Percentiles rank a stretch among this genome's conserved stretches.
These are phyloP conservation scores for Solanum ahanhuiri DNA, from an alignment of 257 asterid genomes.

Conservation along the genomic window DNA sequence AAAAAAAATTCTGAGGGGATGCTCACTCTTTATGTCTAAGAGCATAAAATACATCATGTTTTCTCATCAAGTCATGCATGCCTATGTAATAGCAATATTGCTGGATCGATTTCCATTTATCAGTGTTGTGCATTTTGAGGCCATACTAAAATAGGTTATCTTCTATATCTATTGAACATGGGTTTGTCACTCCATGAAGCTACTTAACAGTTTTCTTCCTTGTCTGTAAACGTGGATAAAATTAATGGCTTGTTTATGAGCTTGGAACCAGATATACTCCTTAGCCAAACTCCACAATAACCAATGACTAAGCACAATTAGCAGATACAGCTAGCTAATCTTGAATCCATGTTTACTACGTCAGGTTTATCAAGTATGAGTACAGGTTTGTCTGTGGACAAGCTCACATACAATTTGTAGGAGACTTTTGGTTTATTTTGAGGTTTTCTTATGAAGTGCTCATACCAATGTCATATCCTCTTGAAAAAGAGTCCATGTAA, in stretches of 20 bases:
- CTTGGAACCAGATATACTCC: too few relatives aligned
- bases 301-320: too few relatives aligned
- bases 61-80: background rate
- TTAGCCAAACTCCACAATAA: too few relatives aligned
- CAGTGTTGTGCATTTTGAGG: background rate
- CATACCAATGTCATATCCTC: background rate
- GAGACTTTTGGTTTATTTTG: background rate
- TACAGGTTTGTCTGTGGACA: background rate
- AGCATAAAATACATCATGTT: background rate
- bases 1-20: background rate
- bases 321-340: too few relatives aligned
- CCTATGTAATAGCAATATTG: background rate
- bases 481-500: background rate
- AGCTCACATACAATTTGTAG: background rate
- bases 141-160: background rate
- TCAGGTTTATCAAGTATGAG: background rate
- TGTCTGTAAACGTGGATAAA: background rate
- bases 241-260: background rate
- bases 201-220: background rate
- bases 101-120: background rate
- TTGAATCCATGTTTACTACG: too few relatives aligned
- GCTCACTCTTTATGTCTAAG: background rate
- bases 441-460: background rate
- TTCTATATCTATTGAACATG: background rate
- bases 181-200: background rate